Base-by-base conservation (phyloP, 176 grass and related monocot species). In the Bonia amplexicaulis region DNA sequence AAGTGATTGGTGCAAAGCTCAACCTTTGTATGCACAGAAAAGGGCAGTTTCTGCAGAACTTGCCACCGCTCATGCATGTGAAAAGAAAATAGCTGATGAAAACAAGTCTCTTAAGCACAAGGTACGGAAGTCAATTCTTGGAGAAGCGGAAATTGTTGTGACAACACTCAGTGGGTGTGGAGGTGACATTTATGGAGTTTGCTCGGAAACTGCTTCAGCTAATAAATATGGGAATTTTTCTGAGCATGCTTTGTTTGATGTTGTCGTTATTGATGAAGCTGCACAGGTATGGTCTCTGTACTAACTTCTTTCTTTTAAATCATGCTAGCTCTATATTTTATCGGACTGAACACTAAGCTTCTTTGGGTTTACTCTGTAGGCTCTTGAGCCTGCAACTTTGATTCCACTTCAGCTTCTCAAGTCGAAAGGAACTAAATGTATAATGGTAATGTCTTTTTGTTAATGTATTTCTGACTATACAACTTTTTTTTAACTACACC, bases 391-490 rank as follows among this genome's bases (percentile, higher is more conserved):
- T 74, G 93, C 96, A 88, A 95, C 93, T 44, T 78, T 98, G 49
- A 98, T 98, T 87, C 96, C 96, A 22, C 93, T 98, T 82, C 96
- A 95, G 85, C 86, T 98, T 85, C 93, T 98, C 58, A 98, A 98
- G 76, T 98, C 96, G 10, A 95, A 91, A 88, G 96, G 93, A 94
- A 95, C 89, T 54, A 98, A 93, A 86, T 98, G 96, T 69, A 82
- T 98, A 70, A 98, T 98, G 93, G 96, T 95, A 90, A 82, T 46
- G 25, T 67, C 66, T 57, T 20, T 71, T 16, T 71, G 31, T 33
- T 33, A 33, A 63, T 55, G 42, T 69, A 55, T 69, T 69, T 85
- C 60, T 69, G 22, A 33, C 29, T 23, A 16, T 79, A 54, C 17
- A 86, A 3, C 31, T 74, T 79, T 59, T 46, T 63, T 81, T 78